These are phyloP conservation scores for Zizania latifolia DNA, from an alignment of 176 grass and related monocot genomes.

Conservation along the genomic window DNA sequence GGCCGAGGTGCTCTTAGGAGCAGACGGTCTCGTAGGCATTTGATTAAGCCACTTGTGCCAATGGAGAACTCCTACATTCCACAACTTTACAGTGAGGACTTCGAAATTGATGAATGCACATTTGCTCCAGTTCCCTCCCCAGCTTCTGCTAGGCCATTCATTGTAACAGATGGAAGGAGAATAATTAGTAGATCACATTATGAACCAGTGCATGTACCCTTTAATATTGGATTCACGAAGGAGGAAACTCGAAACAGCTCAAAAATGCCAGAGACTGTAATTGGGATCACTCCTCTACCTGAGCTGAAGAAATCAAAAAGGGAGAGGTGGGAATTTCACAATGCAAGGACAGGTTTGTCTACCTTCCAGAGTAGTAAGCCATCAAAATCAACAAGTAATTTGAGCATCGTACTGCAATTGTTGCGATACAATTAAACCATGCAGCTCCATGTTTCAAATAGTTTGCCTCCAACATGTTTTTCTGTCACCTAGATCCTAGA, in stretches of 20 bases:
- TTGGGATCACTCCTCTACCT: constrained; percentile 42
- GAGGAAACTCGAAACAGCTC: constrained; percentile 18
- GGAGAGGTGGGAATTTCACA: constrained; percentile 20
- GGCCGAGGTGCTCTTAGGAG: constrained; percentile 57
- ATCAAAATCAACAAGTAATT: constrained; percentile 53
- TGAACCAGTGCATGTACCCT: constrained; percentile 35
- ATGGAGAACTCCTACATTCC: constrained; percentile 65
- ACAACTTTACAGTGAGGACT: constrained; percentile 60
- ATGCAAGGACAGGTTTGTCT: constrained; percentile 10
- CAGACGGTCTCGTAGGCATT: constrained; percentile 39
- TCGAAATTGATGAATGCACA: constrained; percentile 77
- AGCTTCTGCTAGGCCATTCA: constrained; percentile 48
- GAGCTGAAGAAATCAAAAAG: constrained; percentile 55
- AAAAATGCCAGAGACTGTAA: constrained; percentile 26
- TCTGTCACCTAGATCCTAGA: background rate
- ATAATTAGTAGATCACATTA: constrained; percentile 69
- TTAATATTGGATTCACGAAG: constrained; percentile 31
- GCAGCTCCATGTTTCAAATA: background rate
- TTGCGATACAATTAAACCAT: constrained; percentile 7
- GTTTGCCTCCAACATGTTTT: background rate
- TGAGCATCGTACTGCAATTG: constrained; percentile 1
- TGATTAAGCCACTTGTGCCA: constrained; percentile 54
- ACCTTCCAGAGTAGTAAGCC: constrained; percentile 20
- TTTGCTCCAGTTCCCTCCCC: constrained; percentile 57
- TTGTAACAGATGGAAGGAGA: constrained; percentile 73